Base-by-base conservation (phyloP, 164 flowering plant genomes). In the Protea cynaroides region DNA sequence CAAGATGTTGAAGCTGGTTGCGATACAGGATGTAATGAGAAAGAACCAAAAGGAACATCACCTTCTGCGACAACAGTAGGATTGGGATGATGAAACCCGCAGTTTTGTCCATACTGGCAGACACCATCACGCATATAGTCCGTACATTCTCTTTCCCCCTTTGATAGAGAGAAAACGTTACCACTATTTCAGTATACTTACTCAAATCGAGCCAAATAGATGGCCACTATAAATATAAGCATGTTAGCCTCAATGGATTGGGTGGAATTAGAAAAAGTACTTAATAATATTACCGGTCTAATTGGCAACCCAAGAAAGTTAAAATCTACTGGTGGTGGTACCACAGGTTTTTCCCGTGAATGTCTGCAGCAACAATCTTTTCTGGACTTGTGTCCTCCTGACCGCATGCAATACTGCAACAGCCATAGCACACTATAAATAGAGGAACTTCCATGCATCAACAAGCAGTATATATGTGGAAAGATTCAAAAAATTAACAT, bases 21-120 rank as follows among this genome's bases (percentile, higher is more conserved):
- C 44, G 84, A 71, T 40, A 75, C 55, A 59, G 78, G 21, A 54
- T 76, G 80, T 37, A 83, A 62, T 21, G 83, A 67, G 71, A 76
- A 59, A 63, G 92, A 71, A 50, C 78, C 86, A 60, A 82, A 65
- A 63, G 74, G 51, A 57, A 83, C 65, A 61, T 80, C 89, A 72
- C 64, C 38, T 61, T 74, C 80, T 19, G 73, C 80, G 0, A 66
- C 82, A 62, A 85, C 69, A 19, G 83, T 84, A 15, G 96, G 97
- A 67, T 94, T 88, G 34, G 99, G 99, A 81, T 94, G 97, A 74
- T 94, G 85, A 77, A 89, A 94, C 79, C 82, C 79, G 81, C 99
- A 94, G 76, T 75, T 86, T 22, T 79, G 62, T 58, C 81, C 95
- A 74, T 75, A 89, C 72, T 89, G 89, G 90, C 99, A 94, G 54